These are phyloP conservation scores for Epicoccum nigrum DNA, from an alignment of 2,329 filamentous ascomycete species.

Conservation along the genomic window DNA sequence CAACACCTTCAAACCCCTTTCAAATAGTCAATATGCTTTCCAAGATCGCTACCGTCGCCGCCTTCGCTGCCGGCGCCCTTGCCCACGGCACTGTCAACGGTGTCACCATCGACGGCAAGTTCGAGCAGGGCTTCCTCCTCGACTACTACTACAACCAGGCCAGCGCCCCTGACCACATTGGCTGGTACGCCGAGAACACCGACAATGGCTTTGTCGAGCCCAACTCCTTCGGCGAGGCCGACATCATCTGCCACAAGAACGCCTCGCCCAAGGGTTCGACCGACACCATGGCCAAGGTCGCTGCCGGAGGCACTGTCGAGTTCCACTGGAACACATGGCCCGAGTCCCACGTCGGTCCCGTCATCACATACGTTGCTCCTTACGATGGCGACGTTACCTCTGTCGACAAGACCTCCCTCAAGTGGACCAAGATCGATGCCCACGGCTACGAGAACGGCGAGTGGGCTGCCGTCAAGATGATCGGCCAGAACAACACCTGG, in stretches of 20 bases:
- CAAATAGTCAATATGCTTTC: constrained; percentile 37
- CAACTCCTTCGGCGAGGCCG: constrained; percentile 32
- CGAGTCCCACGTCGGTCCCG: constrained; percentile 46
- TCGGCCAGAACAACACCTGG: constrained; percentile 57
- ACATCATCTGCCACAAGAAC: constrained; percentile 67
- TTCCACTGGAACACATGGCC: constrained; percentile 59
- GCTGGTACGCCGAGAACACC: constrained; percentile 52
- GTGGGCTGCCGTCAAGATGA: constrained; percentile 48
- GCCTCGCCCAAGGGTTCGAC: constrained; percentile 52
- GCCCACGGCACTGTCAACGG: constrained; percentile 56
- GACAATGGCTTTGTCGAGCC: constrained; percentile 47
- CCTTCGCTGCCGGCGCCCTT: constrained; percentile 46
- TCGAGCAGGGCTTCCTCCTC: constrained; percentile 53
- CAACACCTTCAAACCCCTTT: constrained; percentile 10
- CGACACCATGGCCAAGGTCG: constrained; percentile 58
- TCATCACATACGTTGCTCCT: constrained; percentile 48
- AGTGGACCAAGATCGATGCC: constrained; percentile 49
- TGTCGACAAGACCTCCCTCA: constrained; percentile 43
- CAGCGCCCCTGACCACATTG: constrained; percentile 44
- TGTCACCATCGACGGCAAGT: constrained; percentile 55
- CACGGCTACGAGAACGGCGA: constrained; percentile 39
- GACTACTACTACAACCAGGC: constrained; percentile 47
- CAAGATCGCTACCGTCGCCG: constrained; percentile 32
- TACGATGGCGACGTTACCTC: constrained; percentile 41
- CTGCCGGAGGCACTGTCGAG: constrained; percentile 63